phyloP scores from a whole-genome alignment of 106 monocot genomes.

The Dendrobium nobile region DNA sequence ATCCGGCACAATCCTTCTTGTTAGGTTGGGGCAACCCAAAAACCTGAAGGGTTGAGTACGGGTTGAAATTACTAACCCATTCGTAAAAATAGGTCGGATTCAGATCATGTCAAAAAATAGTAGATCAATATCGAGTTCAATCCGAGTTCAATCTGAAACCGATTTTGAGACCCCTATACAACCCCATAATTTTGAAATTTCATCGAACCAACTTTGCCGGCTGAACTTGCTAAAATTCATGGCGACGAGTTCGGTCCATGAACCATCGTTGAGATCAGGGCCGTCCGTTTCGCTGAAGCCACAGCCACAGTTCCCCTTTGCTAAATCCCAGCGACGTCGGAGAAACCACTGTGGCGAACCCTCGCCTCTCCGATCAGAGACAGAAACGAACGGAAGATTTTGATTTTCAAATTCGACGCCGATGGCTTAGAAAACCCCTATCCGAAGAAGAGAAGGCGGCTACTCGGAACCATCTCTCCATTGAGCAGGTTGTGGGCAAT shows the following conservation, averaged over 20 bases:
- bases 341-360: background rate
- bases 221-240: no score
- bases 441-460: background rate
- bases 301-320: background rate
- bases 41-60: no score
- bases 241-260: no score
- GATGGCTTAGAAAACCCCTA: background rate
- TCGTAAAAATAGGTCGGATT: no score
- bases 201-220: no score
- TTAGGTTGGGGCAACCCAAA: no score
- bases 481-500: background rate
- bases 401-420: background rate
- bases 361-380: background rate
- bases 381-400: background rate
- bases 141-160: no score
- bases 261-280: background rate
- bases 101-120: no score
- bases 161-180: no score
- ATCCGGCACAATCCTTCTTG: constrained; percentile 68
- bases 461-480: background rate
- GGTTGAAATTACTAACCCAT: no score
- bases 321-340: background rate
- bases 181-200: no score
- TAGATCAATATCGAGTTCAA: no score
- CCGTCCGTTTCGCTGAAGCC: background rate